A percentile compares a stretch with the other conserved stretches of the same genome.
phyloP scores from a whole-genome alignment of 306 rosid species.

The Sicyos baderoa region DNA sequence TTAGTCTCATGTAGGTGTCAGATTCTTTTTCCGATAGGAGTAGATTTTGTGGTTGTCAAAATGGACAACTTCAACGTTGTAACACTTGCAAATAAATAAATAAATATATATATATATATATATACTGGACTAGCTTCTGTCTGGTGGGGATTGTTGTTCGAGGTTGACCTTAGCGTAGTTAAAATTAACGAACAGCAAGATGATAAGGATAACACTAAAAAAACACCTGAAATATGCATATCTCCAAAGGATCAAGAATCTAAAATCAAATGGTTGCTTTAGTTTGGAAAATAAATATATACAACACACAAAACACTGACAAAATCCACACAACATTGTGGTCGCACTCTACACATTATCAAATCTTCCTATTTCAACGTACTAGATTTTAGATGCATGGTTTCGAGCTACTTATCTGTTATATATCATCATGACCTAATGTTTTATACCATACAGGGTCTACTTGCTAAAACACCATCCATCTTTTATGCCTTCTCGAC shows the following conservation, averaged over 20 bases:
- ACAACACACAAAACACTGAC: conserved; percentile 15
- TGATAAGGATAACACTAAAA: neutral
- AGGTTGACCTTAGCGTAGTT: neutral
- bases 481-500: neutral
- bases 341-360: conserved; percentile 10
- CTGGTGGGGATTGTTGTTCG: neutral
- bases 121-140: neutral
- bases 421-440: neutral
- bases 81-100: too few species aligned
- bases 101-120: neutral
- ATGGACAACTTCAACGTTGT: too few species aligned
- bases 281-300: conserved; percentile 13
- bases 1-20: too few species aligned
- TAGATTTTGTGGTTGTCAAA: too few species aligned
- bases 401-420: conserved; percentile 16
- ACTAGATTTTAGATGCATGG: conserved; percentile 12
- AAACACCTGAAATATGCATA: conserved; percentile 1
- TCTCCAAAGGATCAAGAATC: conserved; percentile 1
- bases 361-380: conserved; percentile 12
- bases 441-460: conserved; percentile 10
- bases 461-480: conserved; percentile 3
- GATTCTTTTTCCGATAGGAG: too few species aligned
- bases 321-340: conserved; percentile 17
- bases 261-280: conserved; percentile 17
- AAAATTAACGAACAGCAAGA: neutral